Base-by-base conservation (phyloP, 805 yeast genomes). In the Myxozyma neglecta region DNA sequence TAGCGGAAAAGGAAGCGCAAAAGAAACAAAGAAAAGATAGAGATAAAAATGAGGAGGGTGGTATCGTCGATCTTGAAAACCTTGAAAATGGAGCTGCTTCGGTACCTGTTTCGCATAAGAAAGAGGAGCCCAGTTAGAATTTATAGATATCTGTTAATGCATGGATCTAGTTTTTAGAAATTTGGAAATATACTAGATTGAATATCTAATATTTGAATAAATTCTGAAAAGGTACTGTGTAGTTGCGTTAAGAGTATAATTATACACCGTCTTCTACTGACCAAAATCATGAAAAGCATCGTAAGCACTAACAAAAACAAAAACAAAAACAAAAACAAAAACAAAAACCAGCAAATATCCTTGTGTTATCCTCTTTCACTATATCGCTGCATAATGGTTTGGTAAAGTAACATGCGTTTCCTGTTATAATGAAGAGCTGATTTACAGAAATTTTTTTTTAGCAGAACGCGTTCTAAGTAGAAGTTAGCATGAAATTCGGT, bases 401-500 rank as follows among this genome's bases (percentile, higher is more conserved):
- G 29, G 29, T 24, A 24, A 24, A 24, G 29, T 24, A 39, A 13
- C 42, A 39, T 13, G 42, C 42, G 42, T 24, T 24, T 39, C 16
- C 6, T 2, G 6, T 39, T 39, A 39, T 39, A n/a, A 39, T 39
- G 13, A 39, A 39, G 42, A 24, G 29, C 5, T n/a, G 6, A n/a
- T 39, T 39, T 39, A 39, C 13, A 39, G 6, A 42, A n/a, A n/a
- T 14, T 42, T 32, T 29, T 14, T 6, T 36, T 29, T 51, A 51
- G 39, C 55, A 51, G 44, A 51, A 51, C 29, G 55, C 55, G 37
- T 51, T 46, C 55, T 51, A 50, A 39, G 24, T 10, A 11, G 3
- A 20, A 20, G 16, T 42, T 45, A 45, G 49, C 8, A 45, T 2
- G 35, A 45, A 29, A 20, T 7, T 4, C 3, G 3, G 34, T 8